These are phyloP conservation scores for Candida palmyrensis DNA, from an alignment of 805 yeast genomes.

Conservation along the genomic window DNA sequence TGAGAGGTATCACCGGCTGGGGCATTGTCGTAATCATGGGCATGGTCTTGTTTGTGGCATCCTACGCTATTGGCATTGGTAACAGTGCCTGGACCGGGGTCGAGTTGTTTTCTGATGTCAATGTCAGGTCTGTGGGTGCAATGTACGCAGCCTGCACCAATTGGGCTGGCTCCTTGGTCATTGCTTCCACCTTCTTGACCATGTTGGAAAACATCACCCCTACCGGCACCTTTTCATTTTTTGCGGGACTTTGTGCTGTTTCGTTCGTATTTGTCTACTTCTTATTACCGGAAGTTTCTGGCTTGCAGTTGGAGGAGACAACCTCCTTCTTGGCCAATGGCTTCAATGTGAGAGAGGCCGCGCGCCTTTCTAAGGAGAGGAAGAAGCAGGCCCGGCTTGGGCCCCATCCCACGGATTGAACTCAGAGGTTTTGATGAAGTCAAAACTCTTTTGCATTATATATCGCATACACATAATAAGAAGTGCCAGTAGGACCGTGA, in stretches of 20 bases:
- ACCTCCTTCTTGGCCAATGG: constrained; percentile 78
- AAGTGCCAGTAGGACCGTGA: too few relatives aligned
- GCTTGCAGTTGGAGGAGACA: constrained; percentile 87
- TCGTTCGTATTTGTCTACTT: constrained; percentile 73
- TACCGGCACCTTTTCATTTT: constrained; percentile 88
- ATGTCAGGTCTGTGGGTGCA: constrained; percentile 88
- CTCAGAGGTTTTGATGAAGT: too few relatives aligned
- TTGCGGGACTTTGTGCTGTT: constrained; percentile 73
- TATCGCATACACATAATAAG: too few relatives aligned
- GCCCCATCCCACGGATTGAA: too few relatives aligned
- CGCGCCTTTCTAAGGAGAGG: constrained; percentile 32
- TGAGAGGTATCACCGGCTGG: constrained; percentile 66
- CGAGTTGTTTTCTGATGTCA: constrained; percentile 84
- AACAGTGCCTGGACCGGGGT: constrained; percentile 98
- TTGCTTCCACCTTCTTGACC: constrained; percentile 88
- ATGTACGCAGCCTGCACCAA: constrained; percentile 89
- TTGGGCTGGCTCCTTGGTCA: constrained; percentile 92
- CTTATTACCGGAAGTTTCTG: constrained; percentile 89
- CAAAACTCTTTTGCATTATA: too few relatives aligned
- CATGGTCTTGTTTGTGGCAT: constrained; percentile 83
- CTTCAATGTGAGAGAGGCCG: constrained; percentile 64
- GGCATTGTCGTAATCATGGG: constrained; percentile 81
- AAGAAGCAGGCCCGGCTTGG: constrained; percentile 20
- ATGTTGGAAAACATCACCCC: constrained; percentile 93
- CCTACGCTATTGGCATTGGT: constrained; percentile 92